These are phyloP conservation scores for Thecaphora frezii DNA, from an alignment of 1,284 basidiomycete genomes.

Conservation along the genomic window DNA sequence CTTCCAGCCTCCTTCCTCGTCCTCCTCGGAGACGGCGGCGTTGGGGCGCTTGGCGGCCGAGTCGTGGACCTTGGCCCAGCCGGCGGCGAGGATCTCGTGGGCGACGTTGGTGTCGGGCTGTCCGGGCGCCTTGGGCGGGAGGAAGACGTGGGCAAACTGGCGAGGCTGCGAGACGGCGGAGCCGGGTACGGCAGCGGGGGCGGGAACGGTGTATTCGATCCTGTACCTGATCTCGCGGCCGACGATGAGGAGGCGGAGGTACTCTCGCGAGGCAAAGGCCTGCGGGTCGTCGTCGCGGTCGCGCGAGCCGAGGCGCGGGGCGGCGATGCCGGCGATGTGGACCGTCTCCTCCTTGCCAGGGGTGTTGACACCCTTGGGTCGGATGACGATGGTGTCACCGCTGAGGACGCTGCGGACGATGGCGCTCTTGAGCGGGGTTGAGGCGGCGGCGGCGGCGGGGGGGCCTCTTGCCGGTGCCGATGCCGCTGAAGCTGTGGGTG, in stretches of 20 bases:
- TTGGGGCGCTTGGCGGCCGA: constrained; percentile 62
- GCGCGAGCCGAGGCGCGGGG: constrained; percentile 47
- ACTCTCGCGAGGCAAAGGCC: constrained; percentile 91
- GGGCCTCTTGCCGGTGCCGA: constrained; percentile 1
- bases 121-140: constrained; percentile 47
- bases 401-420: constrained; percentile 48
- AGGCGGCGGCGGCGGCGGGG: constrained; percentile 5
- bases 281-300: constrained; percentile 66
- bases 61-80: constrained; percentile 92
- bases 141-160: constrained; percentile 49
- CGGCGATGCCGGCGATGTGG: constrained; percentile 53
- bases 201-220: constrained; percentile 71
- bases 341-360: constrained; percentile 45
- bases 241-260: constrained; percentile 77
- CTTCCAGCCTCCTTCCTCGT: constrained; percentile 71
- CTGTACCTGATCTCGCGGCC: constrained; percentile 84
- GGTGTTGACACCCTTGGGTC: constrained; percentile 44
- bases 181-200: constrained; percentile 68
- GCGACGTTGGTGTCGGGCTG: constrained; percentile 60
- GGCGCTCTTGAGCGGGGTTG: constrained; percentile 45
- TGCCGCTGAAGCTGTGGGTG: constrained; percentile 11
- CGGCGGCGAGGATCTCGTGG: constrained; percentile 75
- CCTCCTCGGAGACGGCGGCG: constrained; percentile 50
- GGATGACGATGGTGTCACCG: constrained; percentile 51
- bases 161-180: constrained; percentile 67